Conservation (phyloP, 257 asterid species). For the Jacaranda mimosifolia region DNA sequence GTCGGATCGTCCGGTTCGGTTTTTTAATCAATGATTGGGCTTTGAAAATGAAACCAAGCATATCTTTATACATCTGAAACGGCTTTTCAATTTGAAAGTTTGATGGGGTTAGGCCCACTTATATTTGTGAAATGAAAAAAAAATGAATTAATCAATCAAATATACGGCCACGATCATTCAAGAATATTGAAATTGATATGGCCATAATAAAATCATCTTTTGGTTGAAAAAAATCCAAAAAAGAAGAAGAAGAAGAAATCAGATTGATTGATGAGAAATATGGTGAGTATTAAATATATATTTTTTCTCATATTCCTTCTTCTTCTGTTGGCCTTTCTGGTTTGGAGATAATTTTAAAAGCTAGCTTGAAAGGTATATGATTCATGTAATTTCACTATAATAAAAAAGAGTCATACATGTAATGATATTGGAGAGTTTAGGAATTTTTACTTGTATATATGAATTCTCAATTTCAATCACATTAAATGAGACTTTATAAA, state of each 20-base stretch:
- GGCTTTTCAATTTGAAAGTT: neutral
- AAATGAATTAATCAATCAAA: too few species aligned
- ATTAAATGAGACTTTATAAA: too few species aligned
- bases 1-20: too few species aligned
- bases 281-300: neutral
- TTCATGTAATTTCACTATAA: neutral
- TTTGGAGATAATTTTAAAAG: neutral
- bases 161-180: neutral
- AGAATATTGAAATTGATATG: constrained; percentile 12
- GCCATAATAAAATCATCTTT: neutral
- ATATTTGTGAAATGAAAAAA: neutral
- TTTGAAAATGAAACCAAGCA: too few species aligned
- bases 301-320: neutral
- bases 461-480: too few species aligned
- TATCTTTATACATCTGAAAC: neutral
- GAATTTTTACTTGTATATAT: neutral
- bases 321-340: neutral
- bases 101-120: neutral
- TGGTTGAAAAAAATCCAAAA: neutral
- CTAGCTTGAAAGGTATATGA: neutral
- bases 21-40: too few species aligned
- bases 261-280: constrained; percentile 27
- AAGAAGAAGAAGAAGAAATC: neutral
- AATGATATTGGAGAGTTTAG: neutral
- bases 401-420: neutral